Evolutionary conservation across 1,139 yeast species (phyloP).

Genomic region (Tardiomyces blankii): DNA sequence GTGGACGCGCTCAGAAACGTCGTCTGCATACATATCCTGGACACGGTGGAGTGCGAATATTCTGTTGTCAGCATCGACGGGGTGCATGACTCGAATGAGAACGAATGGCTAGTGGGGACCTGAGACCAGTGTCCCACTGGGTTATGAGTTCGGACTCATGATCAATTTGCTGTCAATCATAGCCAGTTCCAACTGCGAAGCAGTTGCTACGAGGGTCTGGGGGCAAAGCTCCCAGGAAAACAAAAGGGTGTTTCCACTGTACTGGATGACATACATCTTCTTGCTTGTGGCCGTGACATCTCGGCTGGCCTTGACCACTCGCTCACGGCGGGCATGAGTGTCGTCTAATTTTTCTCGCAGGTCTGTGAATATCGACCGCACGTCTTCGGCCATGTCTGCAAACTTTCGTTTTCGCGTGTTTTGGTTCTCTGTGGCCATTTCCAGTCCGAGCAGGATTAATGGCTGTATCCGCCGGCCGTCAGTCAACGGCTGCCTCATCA

Average conservation of each 20-base stretch:
- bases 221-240: too few species aligned
- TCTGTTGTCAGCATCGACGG: slow-evolving; percentile 2
- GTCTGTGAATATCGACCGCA: neutral
- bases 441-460: too few species aligned
- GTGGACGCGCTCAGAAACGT: neutral
- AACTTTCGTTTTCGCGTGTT: neutral
- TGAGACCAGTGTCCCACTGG: too few species aligned
- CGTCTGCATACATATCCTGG: slow-evolving; percentile 1
- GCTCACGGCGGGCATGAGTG: slow-evolving; percentile 29
- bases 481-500: too few species aligned
- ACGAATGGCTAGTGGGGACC: too few species aligned
- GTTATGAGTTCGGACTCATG: too few species aligned
- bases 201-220: too few species aligned
- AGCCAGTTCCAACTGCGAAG: too few species aligned
- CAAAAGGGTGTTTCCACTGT: too few species aligned
- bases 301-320: slow-evolving; percentile 28
- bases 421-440: neutral
- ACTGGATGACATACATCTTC: slow-evolving; percentile 25
- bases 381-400: neutral
- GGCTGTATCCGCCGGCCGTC: too few species aligned
- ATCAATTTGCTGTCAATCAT: too few species aligned
- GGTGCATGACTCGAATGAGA: neutral
- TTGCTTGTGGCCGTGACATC: slow-evolving; percentile 32
- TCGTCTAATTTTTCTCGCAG: slow-evolving; percentile 8
- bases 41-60: slow-evolving; percentile 30